Conservation (phyloP, 164 flowering plant species). For the Hamamelis virginiana region DNA sequence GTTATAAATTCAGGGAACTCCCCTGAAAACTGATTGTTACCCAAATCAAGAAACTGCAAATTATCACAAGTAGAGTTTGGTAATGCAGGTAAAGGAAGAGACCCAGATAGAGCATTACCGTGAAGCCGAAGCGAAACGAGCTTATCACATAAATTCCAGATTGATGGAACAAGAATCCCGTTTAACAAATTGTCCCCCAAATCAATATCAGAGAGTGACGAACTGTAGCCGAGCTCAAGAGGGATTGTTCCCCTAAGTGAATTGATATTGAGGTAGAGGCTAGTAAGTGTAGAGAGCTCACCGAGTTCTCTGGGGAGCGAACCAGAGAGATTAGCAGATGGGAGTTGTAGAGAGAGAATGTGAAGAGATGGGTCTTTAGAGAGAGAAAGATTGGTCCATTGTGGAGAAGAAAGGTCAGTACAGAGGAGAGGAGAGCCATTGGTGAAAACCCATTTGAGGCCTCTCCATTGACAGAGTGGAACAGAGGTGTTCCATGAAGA, state of each 20-base stretch:
- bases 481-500: constrained; percentile 79
- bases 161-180: constrained; percentile 71
- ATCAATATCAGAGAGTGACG: constrained; percentile 75
- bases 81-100: constrained; percentile 70
- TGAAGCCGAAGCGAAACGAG: constrained; percentile 66
- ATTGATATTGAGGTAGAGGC: constrained; percentile 71
- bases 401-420: constrained; percentile 50
- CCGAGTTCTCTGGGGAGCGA: constrained; percentile 76
- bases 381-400: constrained; percentile 53
- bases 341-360: constrained; percentile 76
- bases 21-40: constrained; percentile 66
- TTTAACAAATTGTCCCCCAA: constrained; percentile 56
- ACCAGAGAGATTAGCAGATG: constrained; percentile 83
- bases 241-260: constrained; percentile 71
- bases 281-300: constrained; percentile 66
- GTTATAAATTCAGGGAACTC: constrained; percentile 72
- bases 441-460: constrained; percentile 76
- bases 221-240: constrained; percentile 83
- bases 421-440: constrained; percentile 63
- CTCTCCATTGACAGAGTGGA: constrained; percentile 94
- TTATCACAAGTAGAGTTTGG: constrained; percentile 66
- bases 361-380: constrained; percentile 62
- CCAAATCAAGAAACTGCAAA: constrained; percentile 70
- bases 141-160: constrained; percentile 90
- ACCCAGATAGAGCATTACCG: constrained; percentile 67